These are phyloP conservation scores for Penicillium ucsense DNA, from an alignment of 495 filamentous ascomycete genomes.

Conservation along the genomic window DNA sequence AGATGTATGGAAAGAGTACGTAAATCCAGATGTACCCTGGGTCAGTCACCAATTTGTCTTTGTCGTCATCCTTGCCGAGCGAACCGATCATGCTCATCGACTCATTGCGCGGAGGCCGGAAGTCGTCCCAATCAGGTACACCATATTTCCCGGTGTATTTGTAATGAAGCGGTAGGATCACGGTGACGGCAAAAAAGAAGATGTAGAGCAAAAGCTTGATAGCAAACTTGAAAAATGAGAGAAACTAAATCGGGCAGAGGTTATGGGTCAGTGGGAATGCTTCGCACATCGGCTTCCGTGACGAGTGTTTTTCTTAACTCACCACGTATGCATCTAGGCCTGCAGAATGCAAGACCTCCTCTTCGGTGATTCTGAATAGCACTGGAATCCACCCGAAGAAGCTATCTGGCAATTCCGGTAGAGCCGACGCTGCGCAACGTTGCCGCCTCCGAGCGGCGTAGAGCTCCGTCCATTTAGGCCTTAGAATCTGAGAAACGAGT, in stretches of 20 bases:
- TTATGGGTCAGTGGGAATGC: no score
- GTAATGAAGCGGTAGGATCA: conserved; percentile 81
- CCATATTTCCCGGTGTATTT: conserved; percentile 47
- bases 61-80: conserved; percentile 19
- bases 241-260: conserved; percentile 45
- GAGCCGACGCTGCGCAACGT: conserved; percentile 52
- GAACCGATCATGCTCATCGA: conserved; percentile 5
- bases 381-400: conserved; percentile 92
- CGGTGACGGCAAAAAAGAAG: conserved; percentile 65
- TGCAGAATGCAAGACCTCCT: conserved; percentile 81
- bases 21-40: conserved; percentile 82
- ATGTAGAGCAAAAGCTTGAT: conserved; percentile 71
- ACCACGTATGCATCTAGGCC: conserved; percentile 94
- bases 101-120: conserved; percentile 7
- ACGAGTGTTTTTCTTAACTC: conserved; percentile 20
- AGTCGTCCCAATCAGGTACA: conserved; percentile 30
- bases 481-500: conserved; percentile 45
- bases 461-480: conserved; percentile 84
- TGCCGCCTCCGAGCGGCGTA: conserved; percentile 82
- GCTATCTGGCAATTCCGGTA: conserved; percentile 76
- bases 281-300: no score
- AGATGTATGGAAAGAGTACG: conserved; percentile 82
- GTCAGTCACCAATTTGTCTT: conserved; percentile 21
- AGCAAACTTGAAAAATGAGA: conserved; percentile 90
- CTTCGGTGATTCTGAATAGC: conserved; percentile 79